Evolutionary conservation across 768 basidiomycete genomes (phyloP).

Genomic region (Tylopilus rubrobrunneus): DNA sequence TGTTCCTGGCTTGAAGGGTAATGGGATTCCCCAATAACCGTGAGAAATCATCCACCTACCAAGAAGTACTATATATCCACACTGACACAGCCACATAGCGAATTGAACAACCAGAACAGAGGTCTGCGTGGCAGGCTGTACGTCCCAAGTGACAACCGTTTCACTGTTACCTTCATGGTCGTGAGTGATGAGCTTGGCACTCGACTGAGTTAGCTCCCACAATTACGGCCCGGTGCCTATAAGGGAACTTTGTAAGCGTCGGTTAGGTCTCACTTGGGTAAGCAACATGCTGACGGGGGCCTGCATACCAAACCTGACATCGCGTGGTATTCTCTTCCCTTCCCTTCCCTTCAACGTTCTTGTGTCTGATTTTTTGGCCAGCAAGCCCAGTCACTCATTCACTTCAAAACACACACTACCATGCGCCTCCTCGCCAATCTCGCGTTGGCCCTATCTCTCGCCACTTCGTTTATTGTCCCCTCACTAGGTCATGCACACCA

Average conservation of each 20-base stretch:
- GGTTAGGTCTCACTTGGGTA: slow-evolving; percentile 3
- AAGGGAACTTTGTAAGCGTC: neutral
- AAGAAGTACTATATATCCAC: too few species aligned
- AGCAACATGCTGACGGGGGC: neutral
- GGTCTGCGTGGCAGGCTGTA: too few species aligned
- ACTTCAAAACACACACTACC: neutral
- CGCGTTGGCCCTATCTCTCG: slow-evolving; percentile 16
- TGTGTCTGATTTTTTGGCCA: slow-evolving; percentile 7
- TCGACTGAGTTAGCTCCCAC: too few species aligned
- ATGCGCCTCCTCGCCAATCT: slow-evolving; percentile 26
- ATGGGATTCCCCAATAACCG: too few species aligned
- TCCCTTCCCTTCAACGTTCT: neutral
- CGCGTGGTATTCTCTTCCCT: neutral
- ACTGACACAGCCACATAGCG: too few species aligned
- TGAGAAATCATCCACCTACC: too few species aligned
- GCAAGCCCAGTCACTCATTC: slow-evolving; percentile 23
- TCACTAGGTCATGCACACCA: slow-evolving; percentile 21
- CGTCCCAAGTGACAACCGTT: too few species aligned
- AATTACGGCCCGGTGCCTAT: too few species aligned
- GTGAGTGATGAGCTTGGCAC: too few species aligned
- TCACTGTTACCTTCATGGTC: too few species aligned
- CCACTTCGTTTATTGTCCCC: slow-evolving; percentile 14
- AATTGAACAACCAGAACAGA: too few species aligned
- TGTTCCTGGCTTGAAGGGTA: too few species aligned
- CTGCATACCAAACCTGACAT: neutral